These are phyloP conservation scores for Tetracladium marchalianum DNA, from an alignment of 495 filamentous ascomycete species.

Conservation along the genomic window DNA sequence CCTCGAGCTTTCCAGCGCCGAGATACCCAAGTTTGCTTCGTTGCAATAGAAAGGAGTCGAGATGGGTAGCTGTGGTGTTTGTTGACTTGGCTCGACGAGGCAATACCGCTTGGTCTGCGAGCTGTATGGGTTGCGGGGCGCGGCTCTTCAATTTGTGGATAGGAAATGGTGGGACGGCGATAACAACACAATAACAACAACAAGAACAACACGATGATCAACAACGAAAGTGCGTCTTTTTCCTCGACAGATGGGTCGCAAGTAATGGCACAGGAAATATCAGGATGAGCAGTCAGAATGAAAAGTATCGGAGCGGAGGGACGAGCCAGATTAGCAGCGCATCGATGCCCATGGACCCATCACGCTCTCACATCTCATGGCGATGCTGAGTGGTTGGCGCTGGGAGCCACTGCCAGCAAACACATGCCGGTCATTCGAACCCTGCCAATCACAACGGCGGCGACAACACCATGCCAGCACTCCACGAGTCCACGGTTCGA, in stretches of 20 bases:
- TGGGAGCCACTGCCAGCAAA: background rate
- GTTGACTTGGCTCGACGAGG: background rate
- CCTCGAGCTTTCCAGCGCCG: slow-evolving; percentile 22
- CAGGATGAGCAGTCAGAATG: background rate
- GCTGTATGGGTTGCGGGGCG: background rate
- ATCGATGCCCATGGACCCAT: background rate
- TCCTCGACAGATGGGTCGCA: background rate
- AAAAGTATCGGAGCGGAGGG: background rate
- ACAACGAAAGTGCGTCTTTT: background rate
- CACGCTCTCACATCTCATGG: background rate
- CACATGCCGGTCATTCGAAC: background rate
- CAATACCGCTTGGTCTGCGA: background rate
- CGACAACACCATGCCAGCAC: background rate
- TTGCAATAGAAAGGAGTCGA: background rate
- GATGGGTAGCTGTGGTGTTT: background rate
- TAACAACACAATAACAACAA: background rate
- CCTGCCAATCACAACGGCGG: background rate
- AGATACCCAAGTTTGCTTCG: slow-evolving; percentile 11
- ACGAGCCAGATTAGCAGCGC: background rate
- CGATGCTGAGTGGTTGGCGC: background rate
- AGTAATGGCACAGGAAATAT: background rate
- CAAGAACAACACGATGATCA: background rate
- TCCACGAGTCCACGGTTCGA: background rate
- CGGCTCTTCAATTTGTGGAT: background rate
- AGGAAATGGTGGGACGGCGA: background rate